phyloP scores from a whole-genome alignment of 345 rosid species.

The Hibiscus tridactylites region DNA sequence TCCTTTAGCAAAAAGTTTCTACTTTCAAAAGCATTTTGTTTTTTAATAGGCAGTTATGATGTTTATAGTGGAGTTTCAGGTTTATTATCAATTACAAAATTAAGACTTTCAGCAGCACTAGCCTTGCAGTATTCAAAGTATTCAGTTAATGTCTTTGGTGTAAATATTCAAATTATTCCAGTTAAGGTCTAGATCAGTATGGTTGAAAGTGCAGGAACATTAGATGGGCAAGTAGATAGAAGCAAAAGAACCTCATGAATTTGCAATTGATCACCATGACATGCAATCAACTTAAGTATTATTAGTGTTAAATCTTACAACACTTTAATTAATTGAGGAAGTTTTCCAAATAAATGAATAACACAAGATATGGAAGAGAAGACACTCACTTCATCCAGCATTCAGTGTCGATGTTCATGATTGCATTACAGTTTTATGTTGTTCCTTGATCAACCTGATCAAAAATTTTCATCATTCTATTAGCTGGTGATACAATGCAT shows the following conservation, averaged over 20 bases:
- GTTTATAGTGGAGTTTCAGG: neutral
- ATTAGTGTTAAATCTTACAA: neutral
- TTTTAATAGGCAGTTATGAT: neutral
- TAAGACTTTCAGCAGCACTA: neutral
- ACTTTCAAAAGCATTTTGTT: neutral
- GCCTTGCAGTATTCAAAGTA: neutral
- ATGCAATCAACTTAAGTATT: neutral
- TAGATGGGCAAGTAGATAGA: neutral
- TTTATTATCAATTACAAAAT: neutral
- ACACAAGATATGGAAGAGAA: conserved; percentile 13
- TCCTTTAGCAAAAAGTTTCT: neutral
- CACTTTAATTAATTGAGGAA: neutral
- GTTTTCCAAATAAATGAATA: conserved; percentile 4
- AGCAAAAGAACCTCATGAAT: neutral
- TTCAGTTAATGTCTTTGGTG: neutral
- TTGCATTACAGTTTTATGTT: neutral
- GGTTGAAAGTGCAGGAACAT: neutral
- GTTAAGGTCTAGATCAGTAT: neutral
- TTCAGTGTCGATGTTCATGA: neutral
- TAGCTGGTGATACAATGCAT: neutral
- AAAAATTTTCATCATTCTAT: conserved; percentile 1
- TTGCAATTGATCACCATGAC: neutral
- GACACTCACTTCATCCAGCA: conserved; percentile 13
- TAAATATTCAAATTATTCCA: neutral
- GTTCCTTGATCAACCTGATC: conserved; percentile 6